These are phyloP conservation scores for Gossypium trilobum DNA, from an alignment of 441 rosid species.

Conservation along the genomic window DNA sequence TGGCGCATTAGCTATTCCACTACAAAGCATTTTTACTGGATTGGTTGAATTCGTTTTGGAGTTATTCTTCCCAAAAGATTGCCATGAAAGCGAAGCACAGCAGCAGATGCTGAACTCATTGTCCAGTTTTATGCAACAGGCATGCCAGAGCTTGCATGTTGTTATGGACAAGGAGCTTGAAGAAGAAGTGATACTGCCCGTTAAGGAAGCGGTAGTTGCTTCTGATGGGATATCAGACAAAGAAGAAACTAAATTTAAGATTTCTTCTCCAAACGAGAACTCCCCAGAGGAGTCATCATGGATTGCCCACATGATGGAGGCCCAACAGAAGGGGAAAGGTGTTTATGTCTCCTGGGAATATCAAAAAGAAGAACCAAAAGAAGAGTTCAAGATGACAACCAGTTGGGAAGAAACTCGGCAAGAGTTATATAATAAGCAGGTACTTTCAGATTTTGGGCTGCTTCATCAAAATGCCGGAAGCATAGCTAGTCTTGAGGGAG, in stretches of 20 bases:
- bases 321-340: slow-evolving; percentile 43
- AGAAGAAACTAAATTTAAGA: slow-evolving; percentile 22
- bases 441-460: slow-evolving; percentile 27
- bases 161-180: slow-evolving; percentile 37
- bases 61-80: slow-evolving; percentile 58
- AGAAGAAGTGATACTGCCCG: slow-evolving; percentile 33
- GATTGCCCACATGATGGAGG: slow-evolving; percentile 44
- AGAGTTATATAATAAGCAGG: slow-evolving; percentile 19
- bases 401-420: slow-evolving; percentile 32
- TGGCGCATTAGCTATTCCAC: slow-evolving; percentile 64
- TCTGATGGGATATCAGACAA: slow-evolving; percentile 21
- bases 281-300: slow-evolving; percentile 37
- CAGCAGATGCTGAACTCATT: slow-evolving; percentile 38
- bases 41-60: slow-evolving; percentile 54
- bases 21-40: slow-evolving; percentile 34
- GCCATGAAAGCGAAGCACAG: slow-evolving; percentile 38
- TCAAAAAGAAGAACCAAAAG: slow-evolving; percentile 49
- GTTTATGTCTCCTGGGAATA: slow-evolving; percentile 48
- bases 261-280: slow-evolving; percentile 28
- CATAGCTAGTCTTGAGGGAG: slow-evolving; percentile 16
- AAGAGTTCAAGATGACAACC: slow-evolving; percentile 42
- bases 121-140: slow-evolving; percentile 34
- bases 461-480: slow-evolving; percentile 27
- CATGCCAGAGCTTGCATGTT: slow-evolving; percentile 42
- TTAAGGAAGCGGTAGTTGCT: slow-evolving; percentile 25